Base-by-base conservation (phyloP, 768 basidiomycete genomes). In the Termitomyces sp. region DNA sequence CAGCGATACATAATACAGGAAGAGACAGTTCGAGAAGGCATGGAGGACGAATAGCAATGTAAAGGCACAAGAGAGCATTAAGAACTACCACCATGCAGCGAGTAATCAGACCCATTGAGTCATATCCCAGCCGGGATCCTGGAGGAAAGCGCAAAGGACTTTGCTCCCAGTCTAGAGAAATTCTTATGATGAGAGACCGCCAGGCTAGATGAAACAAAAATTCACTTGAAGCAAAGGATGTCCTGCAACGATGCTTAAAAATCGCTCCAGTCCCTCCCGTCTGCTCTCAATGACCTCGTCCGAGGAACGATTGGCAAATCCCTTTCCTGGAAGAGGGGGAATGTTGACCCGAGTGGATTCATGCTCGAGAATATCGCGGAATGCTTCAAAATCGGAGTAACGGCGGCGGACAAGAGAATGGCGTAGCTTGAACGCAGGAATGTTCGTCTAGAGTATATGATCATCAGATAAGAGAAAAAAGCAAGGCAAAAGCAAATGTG, bases 301-400 rank as follows among this genome's bases (percentile, higher is more conserved):
- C 16, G 94, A 94, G 75, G 98, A 99, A 40, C 97, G 80, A 68
- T 97, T 98, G 33, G 95, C 97, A 75, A 99, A 99, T 42, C 98
- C 92, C 73, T 98, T 99, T 55, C 97, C 97, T 1, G 97, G 96
- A 35, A 99, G 84, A 18, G 93, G 85, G 1, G 97, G 96, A 68
- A 99, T 98, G 73, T 98, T 99, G 65, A 99, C 97, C 44, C 97
- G 82, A 12, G 96, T 97, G 4, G 88, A 91, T 73, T 99, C 97
- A 65, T 94, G 87, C 73, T 99, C 97, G 52, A 99, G 85, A 69
- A 97, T 93, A 70, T 99, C 96, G 51, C 94, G 87, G 80, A 99
- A 99, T 1, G 96, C 94, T 68, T 95, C 93, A 68, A 95, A 95
- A 70, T 95, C 92, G 43, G 88, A 92, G 70, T 95, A 95, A 49